phyloP scores from a whole-genome alignment of 2,329 filamentous ascomycete species.

The Pseudocercospora macadamiae region DNA sequence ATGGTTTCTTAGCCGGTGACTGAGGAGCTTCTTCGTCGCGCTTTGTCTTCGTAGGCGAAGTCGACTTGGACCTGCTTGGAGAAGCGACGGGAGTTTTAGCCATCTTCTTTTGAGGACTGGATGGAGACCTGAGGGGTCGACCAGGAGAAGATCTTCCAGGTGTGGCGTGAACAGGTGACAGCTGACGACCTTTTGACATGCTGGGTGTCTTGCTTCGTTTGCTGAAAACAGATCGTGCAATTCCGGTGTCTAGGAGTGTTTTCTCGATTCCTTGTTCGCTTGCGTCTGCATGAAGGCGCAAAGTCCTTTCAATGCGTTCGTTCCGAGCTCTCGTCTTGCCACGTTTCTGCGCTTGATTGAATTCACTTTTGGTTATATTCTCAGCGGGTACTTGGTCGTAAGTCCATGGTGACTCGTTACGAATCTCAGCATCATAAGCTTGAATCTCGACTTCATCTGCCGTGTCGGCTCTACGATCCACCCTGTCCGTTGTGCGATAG shows the following conservation, averaged over 20 bases:
- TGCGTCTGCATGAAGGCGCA: neutral
- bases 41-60: neutral
- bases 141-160: neutral
- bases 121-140: neutral
- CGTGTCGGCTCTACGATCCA: neutral
- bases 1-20: neutral
- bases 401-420: neutral
- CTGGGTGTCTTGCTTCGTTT: neutral
- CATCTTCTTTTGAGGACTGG: neutral
- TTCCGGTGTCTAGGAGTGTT: neutral
- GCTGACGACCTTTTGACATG: neutral
- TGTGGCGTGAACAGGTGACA: neutral
- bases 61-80: neutral
- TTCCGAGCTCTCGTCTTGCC: neutral
- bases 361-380: neutral
- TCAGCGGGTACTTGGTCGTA: neutral
- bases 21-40: neutral
- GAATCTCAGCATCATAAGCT: neutral
- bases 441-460: neutral
- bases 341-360: neutral
- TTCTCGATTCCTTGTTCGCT: neutral
- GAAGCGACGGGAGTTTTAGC: neutral
- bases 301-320: neutral
- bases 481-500: neutral
- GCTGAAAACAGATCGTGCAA: neutral